These are phyloP conservation scores for Aspergillus transmontanensis DNA, from an alignment of 2,329 filamentous ascomycete genomes.

Conservation along the genomic window DNA sequence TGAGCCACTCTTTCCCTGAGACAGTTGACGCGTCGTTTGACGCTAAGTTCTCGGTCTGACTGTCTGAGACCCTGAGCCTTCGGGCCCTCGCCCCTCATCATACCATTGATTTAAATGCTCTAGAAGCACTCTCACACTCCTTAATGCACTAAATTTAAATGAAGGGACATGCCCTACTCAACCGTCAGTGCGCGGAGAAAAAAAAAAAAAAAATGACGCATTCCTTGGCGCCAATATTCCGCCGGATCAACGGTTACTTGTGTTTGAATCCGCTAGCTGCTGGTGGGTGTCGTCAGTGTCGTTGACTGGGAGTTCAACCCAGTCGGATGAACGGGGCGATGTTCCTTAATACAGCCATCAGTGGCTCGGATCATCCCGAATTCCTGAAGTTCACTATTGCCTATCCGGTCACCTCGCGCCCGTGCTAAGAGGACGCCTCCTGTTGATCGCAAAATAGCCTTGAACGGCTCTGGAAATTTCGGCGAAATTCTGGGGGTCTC, in stretches of 20 bases:
- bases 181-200: neutral
- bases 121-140: neutral
- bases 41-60: neutral
- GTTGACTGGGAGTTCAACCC: neutral
- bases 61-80: neutral
- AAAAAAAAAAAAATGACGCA: constrained; percentile 11
- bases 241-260: constrained; percentile 6
- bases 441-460: constrained; percentile 3
- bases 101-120: neutral
- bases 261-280: constrained; percentile 1
- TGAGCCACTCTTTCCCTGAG: neutral
- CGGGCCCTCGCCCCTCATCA: constrained; percentile 7
- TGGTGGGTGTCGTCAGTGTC: neutral
- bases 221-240: constrained; percentile 6
- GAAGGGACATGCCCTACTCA: neutral
- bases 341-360: neutral
- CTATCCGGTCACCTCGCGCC: neutral
- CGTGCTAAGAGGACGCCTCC: constrained; percentile 3
- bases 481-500: neutral
- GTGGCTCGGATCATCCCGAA: constrained; percentile 18
- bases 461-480: neutral
- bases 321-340: constrained; percentile 8
- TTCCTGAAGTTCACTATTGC: neutral
- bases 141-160: constrained; percentile 3
- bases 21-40: neutral